phyloP scores from a whole-genome alignment of 1,284 basidiomycete genomes.

The Afroboletus lepidellus region DNA sequence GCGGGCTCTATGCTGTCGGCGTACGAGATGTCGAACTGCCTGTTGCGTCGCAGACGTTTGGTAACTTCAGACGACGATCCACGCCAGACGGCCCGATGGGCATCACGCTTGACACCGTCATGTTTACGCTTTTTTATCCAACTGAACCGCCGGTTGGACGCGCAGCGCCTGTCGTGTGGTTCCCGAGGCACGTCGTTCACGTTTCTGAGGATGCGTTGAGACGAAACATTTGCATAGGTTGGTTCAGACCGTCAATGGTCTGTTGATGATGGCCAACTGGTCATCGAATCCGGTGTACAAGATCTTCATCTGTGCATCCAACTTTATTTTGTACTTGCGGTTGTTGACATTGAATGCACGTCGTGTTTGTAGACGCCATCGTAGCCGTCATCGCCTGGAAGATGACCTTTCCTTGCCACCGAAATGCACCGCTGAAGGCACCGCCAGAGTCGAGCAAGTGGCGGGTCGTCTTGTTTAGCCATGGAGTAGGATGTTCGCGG shows the following conservation, averaged over 20 bases:
- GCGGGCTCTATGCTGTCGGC: slow-evolving; percentile 33
- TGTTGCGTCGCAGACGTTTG: slow-evolving; percentile 23
- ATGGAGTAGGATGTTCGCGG: slow-evolving; percentile 39
- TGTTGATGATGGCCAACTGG: slow-evolving; percentile 37
- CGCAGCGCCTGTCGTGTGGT: slow-evolving; percentile 24
- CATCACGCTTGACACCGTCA: slow-evolving; percentile 36
- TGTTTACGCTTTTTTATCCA: slow-evolving; percentile 43
- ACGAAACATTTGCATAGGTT: slow-evolving; percentile 20
- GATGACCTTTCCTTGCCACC: slow-evolving; percentile 38
- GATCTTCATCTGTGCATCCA: slow-evolving; percentile 13
- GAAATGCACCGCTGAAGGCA: slow-evolving; percentile 32
- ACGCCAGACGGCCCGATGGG: slow-evolving; percentile 23
- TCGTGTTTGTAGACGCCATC: slow-evolving; percentile 17
- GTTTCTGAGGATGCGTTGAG: neutral
- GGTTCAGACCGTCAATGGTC: slow-evolving; percentile 36
- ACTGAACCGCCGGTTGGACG: slow-evolving; percentile 18
- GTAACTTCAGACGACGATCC: slow-evolving; percentile 30
- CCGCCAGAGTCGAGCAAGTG: slow-evolving; percentile 27
- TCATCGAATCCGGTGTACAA: slow-evolving; percentile 33
- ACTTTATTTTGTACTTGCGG: neutral
- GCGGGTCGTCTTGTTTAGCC: slow-evolving; percentile 41
- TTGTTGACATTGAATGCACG: neutral
- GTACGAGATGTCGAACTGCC: slow-evolving; percentile 12
- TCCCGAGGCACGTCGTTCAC: slow-evolving; percentile 24
- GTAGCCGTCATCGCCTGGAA: slow-evolving; percentile 38